Evolutionary conservation across 306 rosid species (phyloP).

Genomic region (Prunus mume): DNA sequence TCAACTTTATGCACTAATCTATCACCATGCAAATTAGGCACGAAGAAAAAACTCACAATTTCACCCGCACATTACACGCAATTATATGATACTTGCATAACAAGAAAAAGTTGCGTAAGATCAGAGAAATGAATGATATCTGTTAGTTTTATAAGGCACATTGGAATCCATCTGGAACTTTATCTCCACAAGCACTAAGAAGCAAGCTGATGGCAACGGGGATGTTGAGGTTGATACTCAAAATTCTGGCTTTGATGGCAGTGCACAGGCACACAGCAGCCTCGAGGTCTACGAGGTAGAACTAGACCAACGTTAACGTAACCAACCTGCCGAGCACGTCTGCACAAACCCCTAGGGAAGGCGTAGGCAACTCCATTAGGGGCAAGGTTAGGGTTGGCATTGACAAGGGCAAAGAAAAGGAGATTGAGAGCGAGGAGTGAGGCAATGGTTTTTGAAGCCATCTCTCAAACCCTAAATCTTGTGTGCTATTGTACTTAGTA

Average conservation of each 20-base stretch:
- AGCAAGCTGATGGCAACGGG: slow-evolving; percentile 61
- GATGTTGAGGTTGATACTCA: slow-evolving; percentile 62
- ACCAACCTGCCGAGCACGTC: slow-evolving; percentile 49
- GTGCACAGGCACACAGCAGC: slow-evolving; percentile 84
- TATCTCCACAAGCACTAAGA: slow-evolving; percentile 51
- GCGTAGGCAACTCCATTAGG: not conserved
- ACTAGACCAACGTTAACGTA: slow-evolving; percentile 45
- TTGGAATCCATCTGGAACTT: slow-evolving; percentile 43
- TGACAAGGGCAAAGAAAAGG: slow-evolving; percentile 61
- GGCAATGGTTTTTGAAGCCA: slow-evolving; percentile 63
- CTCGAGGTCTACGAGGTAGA: slow-evolving; percentile 62
- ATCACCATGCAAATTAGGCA: no score
- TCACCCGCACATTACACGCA: no score
- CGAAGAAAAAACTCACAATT: no score
- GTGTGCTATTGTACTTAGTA: no score
- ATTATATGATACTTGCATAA: no score
- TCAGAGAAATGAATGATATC: not conserved
- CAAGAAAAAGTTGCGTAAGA: no score
- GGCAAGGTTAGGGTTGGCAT: slow-evolving; percentile 10
- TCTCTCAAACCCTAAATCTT: not conserved
- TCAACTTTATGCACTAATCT: no score
- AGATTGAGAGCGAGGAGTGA: slow-evolving; percentile 57
- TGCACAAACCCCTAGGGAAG: slow-evolving; percentile 47
- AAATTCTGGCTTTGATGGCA: slow-evolving; percentile 54
- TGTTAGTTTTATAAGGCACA: slow-evolving; percentile 28